Evolutionary conservation across 2,329 filamentous ascomycete species (phyloP), one percentile per base, ranked within the genome.

Genomic region (Scorias spongiosa): DNA sequence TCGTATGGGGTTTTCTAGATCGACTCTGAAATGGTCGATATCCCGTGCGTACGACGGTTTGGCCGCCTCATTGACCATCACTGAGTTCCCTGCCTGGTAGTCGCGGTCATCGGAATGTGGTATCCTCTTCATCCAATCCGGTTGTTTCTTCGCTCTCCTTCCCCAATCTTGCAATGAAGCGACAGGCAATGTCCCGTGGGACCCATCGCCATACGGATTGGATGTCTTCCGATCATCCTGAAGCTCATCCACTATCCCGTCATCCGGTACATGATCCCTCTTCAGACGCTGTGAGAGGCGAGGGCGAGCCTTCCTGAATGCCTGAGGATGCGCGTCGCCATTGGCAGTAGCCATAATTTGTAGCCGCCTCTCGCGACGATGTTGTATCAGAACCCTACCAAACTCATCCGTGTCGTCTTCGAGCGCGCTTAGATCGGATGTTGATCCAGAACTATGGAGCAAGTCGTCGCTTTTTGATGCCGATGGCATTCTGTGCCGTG

Each of bases 341-440:
- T 55, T 52, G 39, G 61, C 50, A 36, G 62, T 62, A 46, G 58
- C 57, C 32, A 59, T 57, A 28, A 66, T 44, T 18, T 64, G 62
- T 41, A 60, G 20, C 20, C 20, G 60, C 47, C 64, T 54, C 50
- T 71, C 66, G 46, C 64, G 62, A 44, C 55, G 49, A 48, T 67
- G 61, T 49, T 68, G 63, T 40, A 69, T 56, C 49, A 70, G 61
- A 42, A 57, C 57, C 42, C 58, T 58, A 12, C 66, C 67, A 46
- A 71, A 69, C 1, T 69, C 66, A 50, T 70, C 66, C 15, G 62
- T 65, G 45, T 64, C 65, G 47, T 64, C 62, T 37, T 67, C 66
- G 43, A 67, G 51, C 10, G 57, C 57, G 29, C 57, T 64, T 32
- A 67, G 48, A 29, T 57, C 59, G 10, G 64, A 60, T 17, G 51